Conservation (phyloP, 1,139 yeast genomes). For the Sugiyamaella xylanicola region DNA sequence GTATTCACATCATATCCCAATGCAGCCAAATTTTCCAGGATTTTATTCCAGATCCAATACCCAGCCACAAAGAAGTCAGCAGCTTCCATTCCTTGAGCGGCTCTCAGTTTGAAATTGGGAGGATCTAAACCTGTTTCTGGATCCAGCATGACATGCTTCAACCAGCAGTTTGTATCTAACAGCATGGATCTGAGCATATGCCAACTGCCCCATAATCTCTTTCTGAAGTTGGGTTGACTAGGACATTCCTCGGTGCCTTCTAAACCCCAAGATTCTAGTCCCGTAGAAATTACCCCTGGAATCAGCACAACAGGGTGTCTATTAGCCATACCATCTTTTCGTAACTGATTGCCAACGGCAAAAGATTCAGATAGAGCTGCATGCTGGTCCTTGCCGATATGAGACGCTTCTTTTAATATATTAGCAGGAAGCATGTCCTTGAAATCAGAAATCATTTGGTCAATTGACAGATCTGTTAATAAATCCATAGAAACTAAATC, state of each 20-base stretch:
- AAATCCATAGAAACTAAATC: constrained; percentile 47
- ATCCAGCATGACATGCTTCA: constrained; percentile 85
- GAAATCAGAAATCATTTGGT: constrained; percentile 43
- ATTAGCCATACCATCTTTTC: constrained; percentile 52
- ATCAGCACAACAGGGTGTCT: constrained; percentile 85
- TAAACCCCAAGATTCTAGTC: constrained; percentile 91
- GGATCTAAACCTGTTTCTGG: constrained; percentile 93
- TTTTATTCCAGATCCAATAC: constrained; percentile 98
- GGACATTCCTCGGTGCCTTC: constrained; percentile 78
- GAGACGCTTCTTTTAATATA: constrained; percentile 61
- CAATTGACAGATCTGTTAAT: constrained; percentile 61
- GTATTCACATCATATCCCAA: constrained; percentile 90
- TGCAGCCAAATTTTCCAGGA: constrained; percentile 88
- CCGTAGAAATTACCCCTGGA: constrained; percentile 96
- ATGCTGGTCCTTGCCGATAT: constrained; percentile 48
- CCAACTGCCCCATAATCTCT: constrained; percentile 94
- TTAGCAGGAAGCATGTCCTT: constrained; percentile 58
- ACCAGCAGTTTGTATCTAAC: constrained; percentile 90
- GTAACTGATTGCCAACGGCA: constrained; percentile 78
- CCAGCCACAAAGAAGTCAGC: constrained; percentile 97
- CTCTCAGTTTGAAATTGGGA: constrained; percentile 71
- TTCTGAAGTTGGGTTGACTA: constrained; percentile 78
- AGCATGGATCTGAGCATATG: constrained; percentile 93
- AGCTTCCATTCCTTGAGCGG: constrained; percentile 96
- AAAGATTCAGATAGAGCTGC: constrained; percentile 62